Percentiles rank a stretch among this genome's conserved stretches.
phyloP scores from a whole-genome alignment of 345 rosid species.

The Theobroma cacao region DNA sequence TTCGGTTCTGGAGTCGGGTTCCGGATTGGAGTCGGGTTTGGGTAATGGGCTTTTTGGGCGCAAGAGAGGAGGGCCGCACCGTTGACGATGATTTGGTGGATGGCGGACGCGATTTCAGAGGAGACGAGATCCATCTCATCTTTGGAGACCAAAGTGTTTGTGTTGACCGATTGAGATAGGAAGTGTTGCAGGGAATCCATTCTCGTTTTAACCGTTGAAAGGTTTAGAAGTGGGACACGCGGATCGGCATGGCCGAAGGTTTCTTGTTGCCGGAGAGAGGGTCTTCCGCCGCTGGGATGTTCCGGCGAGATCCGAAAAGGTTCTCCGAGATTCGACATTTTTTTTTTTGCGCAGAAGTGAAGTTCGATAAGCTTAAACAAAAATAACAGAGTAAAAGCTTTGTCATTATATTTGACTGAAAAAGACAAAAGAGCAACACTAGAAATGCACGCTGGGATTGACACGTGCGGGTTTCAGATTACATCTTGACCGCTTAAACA shows the following conservation, averaged over 20 bases:
- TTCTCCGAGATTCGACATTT: slow-evolving; percentile 19
- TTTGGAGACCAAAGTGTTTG: slow-evolving; percentile 28
- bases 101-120: slow-evolving; percentile 48
- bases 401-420: background rate
- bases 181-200: slow-evolving; percentile 49
- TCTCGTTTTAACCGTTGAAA: slow-evolving; percentile 29
- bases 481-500: background rate
- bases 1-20: background rate
- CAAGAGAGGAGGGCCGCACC: slow-evolving; percentile 46
- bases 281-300: background rate
- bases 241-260: slow-evolving; percentile 13
- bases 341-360: background rate
- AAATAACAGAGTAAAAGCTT: background rate
- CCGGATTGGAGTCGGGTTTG: background rate
- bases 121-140: slow-evolving; percentile 49
- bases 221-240: slow-evolving; percentile 30
- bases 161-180: slow-evolving; percentile 40
- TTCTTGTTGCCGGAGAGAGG: background rate
- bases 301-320: background rate
- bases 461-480: background rate
- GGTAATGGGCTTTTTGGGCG: slow-evolving; percentile 4
- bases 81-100: slow-evolving; percentile 47
- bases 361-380: background rate
- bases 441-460: background rate
- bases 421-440: background rate